Conservation (phyloP, 1,139 yeast genomes). For the Geotrichum macrosporum region DNA sequence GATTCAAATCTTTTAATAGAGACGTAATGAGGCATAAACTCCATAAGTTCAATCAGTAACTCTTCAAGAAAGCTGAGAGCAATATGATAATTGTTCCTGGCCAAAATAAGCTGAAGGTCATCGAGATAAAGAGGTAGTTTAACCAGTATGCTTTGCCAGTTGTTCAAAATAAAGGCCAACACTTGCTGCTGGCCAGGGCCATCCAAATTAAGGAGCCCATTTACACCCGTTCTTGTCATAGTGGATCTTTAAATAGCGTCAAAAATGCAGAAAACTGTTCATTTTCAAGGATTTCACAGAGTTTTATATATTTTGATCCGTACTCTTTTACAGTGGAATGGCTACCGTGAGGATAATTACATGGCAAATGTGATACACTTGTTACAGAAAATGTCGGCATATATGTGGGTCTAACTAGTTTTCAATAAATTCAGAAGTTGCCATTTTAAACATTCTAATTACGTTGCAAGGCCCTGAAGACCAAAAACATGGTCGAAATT, state of each 20-base stretch:
- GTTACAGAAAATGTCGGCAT: background rate
- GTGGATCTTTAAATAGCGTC: background rate
- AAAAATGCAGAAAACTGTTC: background rate
- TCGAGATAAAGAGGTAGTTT: constrained; percentile 11
- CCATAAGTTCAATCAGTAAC: constrained; percentile 1
- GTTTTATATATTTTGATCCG: background rate
- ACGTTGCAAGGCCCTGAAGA: background rate
- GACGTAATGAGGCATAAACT: constrained; percentile 12
- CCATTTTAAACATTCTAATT: background rate
- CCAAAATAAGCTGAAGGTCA: constrained; percentile 5
- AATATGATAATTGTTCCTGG: background rate
- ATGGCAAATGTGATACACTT: background rate
- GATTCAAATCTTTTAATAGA: constrained; percentile 4
- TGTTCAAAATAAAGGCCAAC: constrained; percentile 1
- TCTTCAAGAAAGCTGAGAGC: constrained; percentile 1
- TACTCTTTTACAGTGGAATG: background rate
- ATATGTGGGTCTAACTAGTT: too few relatives aligned
- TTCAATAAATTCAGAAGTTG: background rate
- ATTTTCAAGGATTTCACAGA: background rate
- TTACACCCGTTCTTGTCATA: background rate
- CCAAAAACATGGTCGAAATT: background rate
- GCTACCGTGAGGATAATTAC: background rate
- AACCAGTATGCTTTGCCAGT: constrained; percentile 11
- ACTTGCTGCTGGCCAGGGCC: constrained; percentile 8
- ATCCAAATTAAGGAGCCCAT: background rate